Conservation (phyloP, 371 early-diverging fungal species). For the Chytridium lagenaria region DNA sequence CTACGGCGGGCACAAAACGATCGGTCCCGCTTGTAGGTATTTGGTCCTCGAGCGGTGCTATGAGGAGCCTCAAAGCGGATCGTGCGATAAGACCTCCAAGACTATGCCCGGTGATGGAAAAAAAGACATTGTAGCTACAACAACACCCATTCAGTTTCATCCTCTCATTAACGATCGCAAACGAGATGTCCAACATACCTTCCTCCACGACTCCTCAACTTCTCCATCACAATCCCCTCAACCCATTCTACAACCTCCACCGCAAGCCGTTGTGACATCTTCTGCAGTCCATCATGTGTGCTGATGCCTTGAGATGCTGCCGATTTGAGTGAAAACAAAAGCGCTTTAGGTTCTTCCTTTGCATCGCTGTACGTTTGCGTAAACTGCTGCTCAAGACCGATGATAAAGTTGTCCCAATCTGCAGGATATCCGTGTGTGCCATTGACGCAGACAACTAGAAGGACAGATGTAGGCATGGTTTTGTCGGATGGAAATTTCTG, state of each 20-base stretch:
- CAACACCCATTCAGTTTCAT: too few species aligned
- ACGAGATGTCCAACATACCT: background rate
- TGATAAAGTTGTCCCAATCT: constrained; percentile 17
- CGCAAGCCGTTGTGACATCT: constrained; percentile 1
- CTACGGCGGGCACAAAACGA: too few species aligned
- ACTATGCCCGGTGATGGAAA: constrained; percentile 6
- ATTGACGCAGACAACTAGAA: constrained; percentile 8
- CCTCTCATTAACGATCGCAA: background rate
- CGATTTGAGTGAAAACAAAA: background rate
- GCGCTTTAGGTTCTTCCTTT: too few species aligned
- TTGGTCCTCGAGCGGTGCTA: too few species aligned
- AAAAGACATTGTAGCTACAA: background rate
- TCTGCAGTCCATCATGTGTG: background rate
- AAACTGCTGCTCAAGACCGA: background rate
- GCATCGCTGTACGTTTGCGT: too few species aligned
- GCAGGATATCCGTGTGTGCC: constrained; percentile 3
- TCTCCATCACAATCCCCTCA: background rate
- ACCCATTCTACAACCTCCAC: background rate
- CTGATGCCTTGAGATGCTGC: background rate
- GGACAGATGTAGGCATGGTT: background rate
- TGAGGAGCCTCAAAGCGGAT: background rate
- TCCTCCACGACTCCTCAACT: background rate
- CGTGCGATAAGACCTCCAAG: constrained; percentile 19
- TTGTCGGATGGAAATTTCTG: too few species aligned
- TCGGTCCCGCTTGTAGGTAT: too few species aligned